Percentiles rank a stretch among this genome's conserved stretches.
Conservation (phyloP, 371 early-diverging fungal genomes). For the Zychaea mexicana region DNA sequence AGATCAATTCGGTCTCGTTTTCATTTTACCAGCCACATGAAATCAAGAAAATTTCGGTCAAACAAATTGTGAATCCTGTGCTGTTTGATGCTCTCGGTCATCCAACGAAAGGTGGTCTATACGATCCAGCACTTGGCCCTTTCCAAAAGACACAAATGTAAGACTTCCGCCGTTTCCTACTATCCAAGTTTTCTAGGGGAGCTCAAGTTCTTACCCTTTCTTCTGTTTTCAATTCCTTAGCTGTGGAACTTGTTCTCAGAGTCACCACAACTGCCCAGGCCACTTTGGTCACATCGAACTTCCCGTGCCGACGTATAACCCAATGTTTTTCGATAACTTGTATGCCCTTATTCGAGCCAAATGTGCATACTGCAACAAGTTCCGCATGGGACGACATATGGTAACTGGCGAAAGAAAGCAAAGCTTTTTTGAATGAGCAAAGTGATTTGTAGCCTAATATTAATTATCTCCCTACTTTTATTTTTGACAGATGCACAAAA, state of each 20-base stretch:
- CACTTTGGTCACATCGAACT: conserved; percentile 99
- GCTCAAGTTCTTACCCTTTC: no score
- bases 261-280: conserved; percentile 91
- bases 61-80: conserved; percentile 89
- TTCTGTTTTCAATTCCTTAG: conserved; percentile 43
- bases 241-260: conserved; percentile 89
- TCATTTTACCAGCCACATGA: conserved; percentile 93
- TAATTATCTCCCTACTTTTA: not conserved
- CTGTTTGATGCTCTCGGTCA: conserved; percentile 92
- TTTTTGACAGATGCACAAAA: conserved; percentile 38
- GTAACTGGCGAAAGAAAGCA: conserved; percentile 39
- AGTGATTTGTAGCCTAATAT: not conserved
- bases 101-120: conserved; percentile 93
- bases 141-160: conserved; percentile 75
- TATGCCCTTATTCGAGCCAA: conserved; percentile 84
- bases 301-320: conserved; percentile 94
- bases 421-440: not conserved
- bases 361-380: conserved; percentile 92
- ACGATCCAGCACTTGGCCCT: conserved; percentile 98
- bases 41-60: conserved; percentile 92
- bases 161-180: not conserved
- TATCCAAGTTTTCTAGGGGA: not conserved
- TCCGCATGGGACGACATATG: conserved; percentile 73
- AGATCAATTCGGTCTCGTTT: conserved; percentile 79
- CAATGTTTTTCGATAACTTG: conserved; percentile 90